Evolutionary conservation across 768 basidiomycete species (phyloP).

Genomic region (Hortiboletus campestris): DNA sequence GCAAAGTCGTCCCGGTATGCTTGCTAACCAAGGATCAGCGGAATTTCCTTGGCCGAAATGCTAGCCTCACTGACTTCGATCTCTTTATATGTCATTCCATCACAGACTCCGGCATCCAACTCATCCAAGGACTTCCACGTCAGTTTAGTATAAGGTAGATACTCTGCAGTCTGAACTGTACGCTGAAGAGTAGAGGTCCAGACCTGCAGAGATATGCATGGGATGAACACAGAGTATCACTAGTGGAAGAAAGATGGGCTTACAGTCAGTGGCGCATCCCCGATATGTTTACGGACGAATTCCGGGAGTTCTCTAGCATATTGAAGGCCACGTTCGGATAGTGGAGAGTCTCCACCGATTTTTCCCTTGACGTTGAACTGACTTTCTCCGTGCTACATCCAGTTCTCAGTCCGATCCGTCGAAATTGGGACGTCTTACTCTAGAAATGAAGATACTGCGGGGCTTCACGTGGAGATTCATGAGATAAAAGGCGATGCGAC

Average conservation of each 20-base stretch:
- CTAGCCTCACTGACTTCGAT: slow-evolving; percentile 68
- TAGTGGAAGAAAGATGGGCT: slow-evolving; percentile 18
- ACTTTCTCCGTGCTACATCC: slow-evolving; percentile 88
- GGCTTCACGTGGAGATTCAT: slow-evolving; percentile 99
- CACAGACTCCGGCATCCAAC: slow-evolving; percentile 97
- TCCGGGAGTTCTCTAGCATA: slow-evolving; percentile 86
- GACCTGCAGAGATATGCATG: slow-evolving; percentile 50
- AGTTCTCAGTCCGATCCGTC: slow-evolving; percentile 3
- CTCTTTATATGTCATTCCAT: slow-evolving; percentile 99
- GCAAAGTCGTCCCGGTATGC: slow-evolving; percentile 98
- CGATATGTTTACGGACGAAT: slow-evolving; percentile 87
- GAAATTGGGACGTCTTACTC: slow-evolving; percentile 54
- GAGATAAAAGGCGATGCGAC: slow-evolving; percentile 95
- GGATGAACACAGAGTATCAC: not conserved
- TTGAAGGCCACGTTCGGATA: slow-evolving; percentile 80
- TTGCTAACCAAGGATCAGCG: slow-evolving; percentile 46
- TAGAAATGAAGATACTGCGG: slow-evolving; percentile 91
- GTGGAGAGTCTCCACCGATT: slow-evolving; percentile 93
- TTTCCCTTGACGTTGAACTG: slow-evolving; percentile 95
- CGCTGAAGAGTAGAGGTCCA: slow-evolving; percentile 98
- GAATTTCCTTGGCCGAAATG: not conserved
- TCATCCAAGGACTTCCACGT: slow-evolving; percentile 99
- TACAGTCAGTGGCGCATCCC: slow-evolving; percentile 83
- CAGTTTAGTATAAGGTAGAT: slow-evolving; percentile 83
- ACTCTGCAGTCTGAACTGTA: slow-evolving; percentile 86